Percentiles rank a stretch among this genome's conserved stretches.
Conservation (phyloP, 257 asterid genomes). For the Petrea volubilis region DNA sequence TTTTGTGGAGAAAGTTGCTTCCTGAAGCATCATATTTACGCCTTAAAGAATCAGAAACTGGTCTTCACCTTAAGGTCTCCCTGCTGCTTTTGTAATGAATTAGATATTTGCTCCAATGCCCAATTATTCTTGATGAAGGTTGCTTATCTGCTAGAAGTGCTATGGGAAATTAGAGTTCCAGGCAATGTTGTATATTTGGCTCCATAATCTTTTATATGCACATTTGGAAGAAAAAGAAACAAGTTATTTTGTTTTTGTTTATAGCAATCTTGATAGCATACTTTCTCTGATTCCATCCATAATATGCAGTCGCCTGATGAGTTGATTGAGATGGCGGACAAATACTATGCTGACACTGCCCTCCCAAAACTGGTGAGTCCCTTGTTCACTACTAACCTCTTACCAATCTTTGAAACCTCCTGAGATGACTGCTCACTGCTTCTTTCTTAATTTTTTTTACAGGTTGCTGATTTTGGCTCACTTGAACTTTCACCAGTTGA, state of each 20-base stretch:
- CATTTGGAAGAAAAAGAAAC: not conserved
- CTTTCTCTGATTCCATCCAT: constrained; percentile 30
- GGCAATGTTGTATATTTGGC: constrained; percentile 5
- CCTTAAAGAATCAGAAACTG: constrained; percentile 78
- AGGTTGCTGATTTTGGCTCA: constrained; percentile 91
- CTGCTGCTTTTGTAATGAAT: constrained; percentile 20
- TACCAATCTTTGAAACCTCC: constrained; percentile 10
- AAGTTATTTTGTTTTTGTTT: constrained; percentile 15
- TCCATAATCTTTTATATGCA: constrained; percentile 6
- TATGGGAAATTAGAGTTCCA: constrained; percentile 1
- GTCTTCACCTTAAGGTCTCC: constrained; percentile 75
- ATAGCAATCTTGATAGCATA: constrained; percentile 20
- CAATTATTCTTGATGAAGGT: constrained; percentile 13
- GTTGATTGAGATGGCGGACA: constrained; percentile 75
- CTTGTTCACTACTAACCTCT: constrained; percentile 13
- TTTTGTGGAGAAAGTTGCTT: constrained; percentile 56
- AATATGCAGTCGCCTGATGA: constrained; percentile 69
- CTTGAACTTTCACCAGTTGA: constrained; percentile 88
- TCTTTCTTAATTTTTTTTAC: constrained; percentile 18
- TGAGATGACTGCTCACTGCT: constrained; percentile 17
- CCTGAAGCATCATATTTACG: constrained; percentile 70
- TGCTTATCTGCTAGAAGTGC: constrained; percentile 9
- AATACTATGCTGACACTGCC: constrained; percentile 70
- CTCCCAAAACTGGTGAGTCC: constrained; percentile 68
- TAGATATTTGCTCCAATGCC: constrained; percentile 8